Evolutionary conservation across 148 eudicot species (phyloP).

Genomic region (Rhododendron simsii): DNA sequence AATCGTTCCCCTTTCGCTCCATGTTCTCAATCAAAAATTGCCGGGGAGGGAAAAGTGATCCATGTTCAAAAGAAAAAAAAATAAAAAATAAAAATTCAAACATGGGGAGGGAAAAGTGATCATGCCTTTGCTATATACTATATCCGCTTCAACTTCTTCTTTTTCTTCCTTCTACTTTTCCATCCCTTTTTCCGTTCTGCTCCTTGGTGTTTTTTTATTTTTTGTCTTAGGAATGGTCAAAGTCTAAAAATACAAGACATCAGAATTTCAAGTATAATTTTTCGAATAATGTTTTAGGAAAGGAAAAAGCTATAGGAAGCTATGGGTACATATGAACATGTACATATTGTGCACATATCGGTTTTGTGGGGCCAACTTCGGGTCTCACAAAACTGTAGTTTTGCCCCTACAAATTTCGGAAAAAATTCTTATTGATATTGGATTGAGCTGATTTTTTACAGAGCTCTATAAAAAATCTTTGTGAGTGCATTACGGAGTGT

Average conservation of each 20-base stretch:
- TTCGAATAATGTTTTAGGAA: not conserved
- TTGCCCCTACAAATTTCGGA: too few relatives aligned
- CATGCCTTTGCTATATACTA: not conserved
- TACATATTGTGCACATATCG: too few relatives aligned
- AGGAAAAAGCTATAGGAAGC: too few relatives aligned
- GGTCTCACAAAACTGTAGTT: too few relatives aligned
- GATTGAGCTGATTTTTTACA: too few relatives aligned
- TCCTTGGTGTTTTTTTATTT: not conserved
- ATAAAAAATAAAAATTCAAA: not conserved
- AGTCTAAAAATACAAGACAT: not conserved
- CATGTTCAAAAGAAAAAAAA: not conserved
- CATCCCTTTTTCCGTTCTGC: not conserved
- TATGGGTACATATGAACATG: too few relatives aligned
- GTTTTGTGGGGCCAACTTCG: too few relatives aligned
- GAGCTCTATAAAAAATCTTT: too few relatives aligned
- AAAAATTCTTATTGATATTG: too few relatives aligned
- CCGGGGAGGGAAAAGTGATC: too few relatives aligned
- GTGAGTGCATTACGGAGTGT: too few relatives aligned
- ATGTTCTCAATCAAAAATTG: not conserved
- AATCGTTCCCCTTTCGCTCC: not conserved
- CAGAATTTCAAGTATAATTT: not conserved
- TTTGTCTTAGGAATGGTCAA: not conserved
- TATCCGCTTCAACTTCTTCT: not conserved
- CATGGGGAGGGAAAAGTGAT: not conserved
- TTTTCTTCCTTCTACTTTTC: not conserved